Conservation (phyloP, 2,329 filamentous ascomycete genomes). For the Teratosphaeria gauchensis region DNA sequence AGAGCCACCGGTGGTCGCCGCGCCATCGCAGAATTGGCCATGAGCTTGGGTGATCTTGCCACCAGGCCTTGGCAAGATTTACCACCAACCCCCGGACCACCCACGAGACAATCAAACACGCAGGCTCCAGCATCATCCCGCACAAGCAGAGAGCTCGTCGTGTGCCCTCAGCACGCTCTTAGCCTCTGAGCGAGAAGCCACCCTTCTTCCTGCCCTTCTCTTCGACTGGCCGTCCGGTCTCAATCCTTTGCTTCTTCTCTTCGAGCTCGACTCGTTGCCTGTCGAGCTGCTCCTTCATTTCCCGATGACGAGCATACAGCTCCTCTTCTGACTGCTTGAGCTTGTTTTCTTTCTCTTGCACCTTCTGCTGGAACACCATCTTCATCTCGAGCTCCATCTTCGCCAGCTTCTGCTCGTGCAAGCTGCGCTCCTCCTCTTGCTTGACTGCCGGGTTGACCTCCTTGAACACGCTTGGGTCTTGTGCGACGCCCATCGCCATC, state of each 20-base stretch:
- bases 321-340: slow-evolving; percentile 99
- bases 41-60: neutral
- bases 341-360: slow-evolving; percentile 98
- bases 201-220: slow-evolving; percentile 87
- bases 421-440: slow-evolving; percentile 95
- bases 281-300: slow-evolving; percentile 99
- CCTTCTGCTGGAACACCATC: slow-evolving; percentile 99
- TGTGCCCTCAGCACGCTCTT: slow-evolving; percentile 7
- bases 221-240: slow-evolving; percentile 90
- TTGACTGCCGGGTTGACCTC: slow-evolving; percentile 99
- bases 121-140: neutral
- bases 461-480: slow-evolving; percentile 99
- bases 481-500: slow-evolving; percentile 93
- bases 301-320: slow-evolving; percentile 91
- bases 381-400: slow-evolving; percentile 99
- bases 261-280: slow-evolving; percentile 89
- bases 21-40: neutral
- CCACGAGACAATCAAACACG: neutral
- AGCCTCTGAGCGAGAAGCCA: slow-evolving; percentile 80
- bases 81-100: neutral
- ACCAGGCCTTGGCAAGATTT: neutral
- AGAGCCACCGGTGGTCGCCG: neutral
- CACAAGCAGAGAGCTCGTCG: neutral
- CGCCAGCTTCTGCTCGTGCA: slow-evolving; percentile 98
- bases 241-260: slow-evolving; percentile 94